phyloP scores from a whole-genome alignment of 805 yeast genomes.

The Saturnispora gosingensis region DNA sequence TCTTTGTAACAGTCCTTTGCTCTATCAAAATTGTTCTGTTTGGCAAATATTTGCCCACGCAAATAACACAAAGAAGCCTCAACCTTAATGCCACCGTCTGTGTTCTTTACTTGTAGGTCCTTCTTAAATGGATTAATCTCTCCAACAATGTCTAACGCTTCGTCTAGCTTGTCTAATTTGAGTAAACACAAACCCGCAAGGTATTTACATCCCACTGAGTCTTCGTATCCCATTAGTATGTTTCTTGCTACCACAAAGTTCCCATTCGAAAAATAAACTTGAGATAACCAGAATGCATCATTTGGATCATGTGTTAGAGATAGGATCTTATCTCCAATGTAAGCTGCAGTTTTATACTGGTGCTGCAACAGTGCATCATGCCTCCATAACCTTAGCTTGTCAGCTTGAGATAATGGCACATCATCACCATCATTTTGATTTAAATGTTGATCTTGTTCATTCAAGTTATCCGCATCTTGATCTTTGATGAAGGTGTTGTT shows the following conservation, averaged over 20 bases:
- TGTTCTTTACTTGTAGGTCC: constrained; percentile 30
- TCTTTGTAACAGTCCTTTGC: constrained; percentile 85
- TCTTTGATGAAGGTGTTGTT: constrained; percentile 1
- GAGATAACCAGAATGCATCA: constrained; percentile 96
- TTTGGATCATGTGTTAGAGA: constrained; percentile 78
- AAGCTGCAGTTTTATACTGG: constrained; percentile 82
- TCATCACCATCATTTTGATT: constrained; percentile 16
- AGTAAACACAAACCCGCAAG: constrained; percentile 67
- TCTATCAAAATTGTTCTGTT: constrained; percentile 71
- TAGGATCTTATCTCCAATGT: constrained; percentile 83
- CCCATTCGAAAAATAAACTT: constrained; percentile 70
- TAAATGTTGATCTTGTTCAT: constrained; percentile 4
- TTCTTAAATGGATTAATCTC: constrained; percentile 64
- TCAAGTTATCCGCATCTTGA: neutral
- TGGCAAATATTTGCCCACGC: constrained; percentile 74
- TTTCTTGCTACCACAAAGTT: constrained; percentile 73
- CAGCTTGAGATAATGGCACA: constrained; percentile 64
- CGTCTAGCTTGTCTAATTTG: constrained; percentile 73
- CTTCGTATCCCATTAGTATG: constrained; percentile 49
- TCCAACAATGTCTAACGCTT: constrained; percentile 78
- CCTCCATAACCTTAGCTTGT: constrained; percentile 80
- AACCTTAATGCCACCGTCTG: constrained; percentile 78
- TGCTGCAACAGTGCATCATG: constrained; percentile 91
- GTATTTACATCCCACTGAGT: constrained; percentile 69
- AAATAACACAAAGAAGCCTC: constrained; percentile 83